Percentiles rank a stretch among this genome's conserved stretches.
These are phyloP conservation scores for Blumeria hordei DNA, from an alignment of 2,329 filamentous ascomycete species.

Conservation along the genomic window DNA sequence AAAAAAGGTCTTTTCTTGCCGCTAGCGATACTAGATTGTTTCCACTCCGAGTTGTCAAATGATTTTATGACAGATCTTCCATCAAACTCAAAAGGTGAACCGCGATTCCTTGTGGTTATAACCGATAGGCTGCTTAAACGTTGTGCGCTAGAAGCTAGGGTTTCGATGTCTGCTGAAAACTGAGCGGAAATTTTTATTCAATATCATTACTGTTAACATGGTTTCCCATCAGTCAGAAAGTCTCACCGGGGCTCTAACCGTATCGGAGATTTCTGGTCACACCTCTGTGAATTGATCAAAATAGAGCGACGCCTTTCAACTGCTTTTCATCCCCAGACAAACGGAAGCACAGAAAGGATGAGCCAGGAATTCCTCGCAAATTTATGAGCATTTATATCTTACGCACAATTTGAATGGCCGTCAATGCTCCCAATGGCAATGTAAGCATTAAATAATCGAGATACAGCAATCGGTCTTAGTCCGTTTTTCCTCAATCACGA, in stretches of 20 bases:
- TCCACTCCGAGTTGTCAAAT: too few relatives aligned
- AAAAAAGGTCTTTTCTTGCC: not conserved
- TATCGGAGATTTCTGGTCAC: not conserved
- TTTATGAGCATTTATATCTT: not conserved
- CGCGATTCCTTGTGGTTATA: too few relatives aligned
- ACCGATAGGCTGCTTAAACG: too few relatives aligned
- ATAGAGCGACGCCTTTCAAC: not conserved
- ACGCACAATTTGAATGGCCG: not conserved
- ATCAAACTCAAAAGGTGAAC: too few relatives aligned
- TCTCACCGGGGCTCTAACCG: too few relatives aligned
- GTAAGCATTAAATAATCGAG: not conserved
- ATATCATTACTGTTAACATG: too few relatives aligned
- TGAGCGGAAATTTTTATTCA: too few relatives aligned
- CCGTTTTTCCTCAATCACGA: not conserved
- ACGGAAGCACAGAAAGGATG: not conserved
- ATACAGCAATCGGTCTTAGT: not conserved
- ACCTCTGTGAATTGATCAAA: not conserved
- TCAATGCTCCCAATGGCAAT: not conserved
- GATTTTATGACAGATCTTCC: too few relatives aligned
- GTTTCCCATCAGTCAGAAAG: too few relatives aligned
- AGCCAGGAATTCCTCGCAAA: not conserved
- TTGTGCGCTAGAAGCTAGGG: too few relatives aligned
- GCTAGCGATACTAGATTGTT: not conserved
- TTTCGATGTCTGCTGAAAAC: too few relatives aligned
- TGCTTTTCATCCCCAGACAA: not conserved